Evolutionary conservation across 148 eudicot genomes (phyloP), one percentile per base, ranked within the genome.

Genomic region (Rhododendron vialii): DNA sequence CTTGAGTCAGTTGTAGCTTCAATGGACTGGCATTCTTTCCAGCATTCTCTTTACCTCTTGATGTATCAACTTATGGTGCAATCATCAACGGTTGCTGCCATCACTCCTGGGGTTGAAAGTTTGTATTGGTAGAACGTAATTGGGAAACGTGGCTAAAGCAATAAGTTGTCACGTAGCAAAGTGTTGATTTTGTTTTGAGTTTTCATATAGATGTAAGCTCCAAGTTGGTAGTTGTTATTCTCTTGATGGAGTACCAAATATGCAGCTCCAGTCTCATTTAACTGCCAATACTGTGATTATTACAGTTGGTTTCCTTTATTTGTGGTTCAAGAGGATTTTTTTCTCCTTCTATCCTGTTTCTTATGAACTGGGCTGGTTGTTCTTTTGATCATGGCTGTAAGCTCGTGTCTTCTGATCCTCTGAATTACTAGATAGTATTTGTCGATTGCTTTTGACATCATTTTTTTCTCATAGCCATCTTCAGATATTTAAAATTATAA

Each of bases 291-390:
- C 26, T 67, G 17, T 82, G 84, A 82, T 59, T 80, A 43, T 45
- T 83, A 28, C 69, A 4, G 12, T 65, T 83, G 48, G 15, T 15
- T 59, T 82, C 48, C 71, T 57, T 10, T 33, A 28, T 80, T 57
- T 82, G 45, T 35, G 85, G 85, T 43, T 83, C 38, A 83, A 65
- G n/a, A 65, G 36, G 38, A 43, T 67, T 28, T 84, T 30, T 67
- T 84, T 33, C 20, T 7, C 24, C 50, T 7, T 9, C 33, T 80
- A 48, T 81, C 65, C 35, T 53, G 61, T 30, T 50, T 26, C 43
- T 17, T 59, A 36, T 55, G 30, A 26, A 81, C 61, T 59, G 73
- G 50, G 78, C 77, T 67, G 15, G 41, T 33, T 14, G 41, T 17
- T 80, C 5, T 30, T 9, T 55, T 53, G 43, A 59, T 24, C 15